These are phyloP conservation scores for Hypsizygus marmoreus DNA, from an alignment of 768 basidiomycete species.

Conservation along the genomic window DNA sequence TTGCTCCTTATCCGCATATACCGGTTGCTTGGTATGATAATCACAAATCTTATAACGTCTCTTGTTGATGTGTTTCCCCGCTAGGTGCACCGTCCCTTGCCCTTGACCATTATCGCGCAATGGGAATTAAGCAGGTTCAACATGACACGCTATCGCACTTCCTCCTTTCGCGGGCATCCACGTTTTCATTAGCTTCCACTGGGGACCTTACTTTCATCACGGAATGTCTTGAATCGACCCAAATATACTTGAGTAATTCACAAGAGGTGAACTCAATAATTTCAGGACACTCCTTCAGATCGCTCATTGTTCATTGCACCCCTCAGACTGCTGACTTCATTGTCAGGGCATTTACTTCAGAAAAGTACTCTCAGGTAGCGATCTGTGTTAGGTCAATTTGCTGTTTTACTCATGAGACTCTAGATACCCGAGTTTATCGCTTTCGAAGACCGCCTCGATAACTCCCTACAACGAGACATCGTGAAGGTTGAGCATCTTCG, in stretches of 20 bases:
- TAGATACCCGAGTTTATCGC: constrained; percentile 84
- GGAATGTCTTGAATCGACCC: constrained; percentile 78
- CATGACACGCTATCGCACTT: constrained; percentile 89
- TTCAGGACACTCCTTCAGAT: not conserved
- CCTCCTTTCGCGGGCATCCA: constrained; percentile 72
- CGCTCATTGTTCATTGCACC: constrained; percentile 3
- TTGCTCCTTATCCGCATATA: constrained; percentile 81
- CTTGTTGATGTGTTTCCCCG: constrained; percentile 4
- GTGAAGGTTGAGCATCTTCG: constrained; percentile 83
- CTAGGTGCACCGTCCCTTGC: constrained; percentile 73
- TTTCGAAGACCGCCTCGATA: constrained; percentile 81
- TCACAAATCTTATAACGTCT: not conserved
- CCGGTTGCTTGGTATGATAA: constrained; percentile 67
- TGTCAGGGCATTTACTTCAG: constrained; percentile 72
- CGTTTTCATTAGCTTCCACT: constrained; percentile 73
- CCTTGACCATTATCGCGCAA: constrained; percentile 74
- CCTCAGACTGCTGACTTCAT: constrained; percentile 76
- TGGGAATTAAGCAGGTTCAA: constrained; percentile 85
- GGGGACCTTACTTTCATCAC: constrained; percentile 77
- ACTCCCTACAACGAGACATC: constrained; percentile 82
- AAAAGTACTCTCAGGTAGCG: constrained; percentile 81
- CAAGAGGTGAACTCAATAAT: constrained; percentile 58
- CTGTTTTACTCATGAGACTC: constrained; percentile 1
- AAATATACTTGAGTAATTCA: constrained; percentile 79
- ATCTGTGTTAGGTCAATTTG: not conserved